Conservation (phyloP, 2,329 filamentous ascomycete species). For the Fusarium tanahbumbuense region DNA sequence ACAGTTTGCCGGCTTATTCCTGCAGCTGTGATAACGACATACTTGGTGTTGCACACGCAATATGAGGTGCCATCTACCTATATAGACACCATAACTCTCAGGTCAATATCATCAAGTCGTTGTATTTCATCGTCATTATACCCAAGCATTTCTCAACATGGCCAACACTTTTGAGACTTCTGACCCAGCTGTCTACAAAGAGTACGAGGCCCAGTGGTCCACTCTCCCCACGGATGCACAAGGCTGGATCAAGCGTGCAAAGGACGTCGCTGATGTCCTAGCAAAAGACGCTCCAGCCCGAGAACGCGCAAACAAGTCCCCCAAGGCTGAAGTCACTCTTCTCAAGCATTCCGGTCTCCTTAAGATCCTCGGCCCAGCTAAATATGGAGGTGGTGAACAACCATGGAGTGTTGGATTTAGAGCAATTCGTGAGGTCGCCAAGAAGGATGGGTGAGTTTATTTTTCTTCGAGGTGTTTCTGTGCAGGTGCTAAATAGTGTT, state of each 20-base stretch:
- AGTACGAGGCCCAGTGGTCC: neutral
- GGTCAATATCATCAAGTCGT: neutral
- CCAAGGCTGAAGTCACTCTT: conserved; percentile 54
- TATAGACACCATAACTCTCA: neutral
- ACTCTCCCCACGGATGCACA: neutral
- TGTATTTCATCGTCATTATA: neutral
- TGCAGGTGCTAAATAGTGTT: neutral
- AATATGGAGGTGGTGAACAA: conserved; percentile 58
- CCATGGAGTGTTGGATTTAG: conserved; percentile 65
- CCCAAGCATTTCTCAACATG: neutral
- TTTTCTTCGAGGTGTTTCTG: no score
- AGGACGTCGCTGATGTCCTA: conserved; percentile 1
- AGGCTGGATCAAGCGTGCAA: conserved; percentile 53
- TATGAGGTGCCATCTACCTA: neutral
- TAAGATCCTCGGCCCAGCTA: conserved; percentile 53
- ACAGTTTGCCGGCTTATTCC: neutral
- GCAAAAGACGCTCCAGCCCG: conserved; percentile 40
- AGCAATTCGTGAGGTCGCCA: conserved; percentile 70
- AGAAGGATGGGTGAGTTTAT: conserved; percentile 66
- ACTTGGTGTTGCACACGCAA: neutral
- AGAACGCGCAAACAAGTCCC: conserved; percentile 56
- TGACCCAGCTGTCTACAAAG: neutral
- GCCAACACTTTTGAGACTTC: neutral
- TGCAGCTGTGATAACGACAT: neutral
- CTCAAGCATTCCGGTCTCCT: conserved; percentile 57